Percentiles rank a stretch among this genome's conserved stretches.
phyloP scores from a whole-genome alignment of 768 basidiomycete species.

The Heimioporus sp. region DNA sequence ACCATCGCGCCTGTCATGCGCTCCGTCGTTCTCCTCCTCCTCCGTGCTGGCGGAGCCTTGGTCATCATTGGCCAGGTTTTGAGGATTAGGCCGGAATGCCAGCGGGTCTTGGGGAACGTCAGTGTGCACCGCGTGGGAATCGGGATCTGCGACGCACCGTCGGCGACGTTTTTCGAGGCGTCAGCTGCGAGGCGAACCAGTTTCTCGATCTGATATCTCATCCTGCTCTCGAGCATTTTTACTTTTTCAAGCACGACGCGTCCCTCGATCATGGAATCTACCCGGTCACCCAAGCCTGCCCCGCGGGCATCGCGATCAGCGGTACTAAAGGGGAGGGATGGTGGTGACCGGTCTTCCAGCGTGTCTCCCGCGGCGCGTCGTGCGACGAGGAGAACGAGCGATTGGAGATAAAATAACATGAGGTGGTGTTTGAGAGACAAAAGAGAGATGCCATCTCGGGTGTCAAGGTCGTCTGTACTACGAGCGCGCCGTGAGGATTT shows the following conservation, averaged over 20 bases:
- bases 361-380: conserved; percentile 68
- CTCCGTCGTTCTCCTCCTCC: conserved; percentile 25
- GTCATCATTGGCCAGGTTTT: conserved; percentile 55
- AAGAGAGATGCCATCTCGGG: conserved; percentile 83
- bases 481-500: conserved; percentile 12
- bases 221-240: conserved; percentile 76
- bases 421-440: conserved; percentile 85
- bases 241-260: conserved; percentile 88
- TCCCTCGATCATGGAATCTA: conserved; percentile 76
- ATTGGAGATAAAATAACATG: conserved; percentile 82
- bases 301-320: conserved; percentile 55
- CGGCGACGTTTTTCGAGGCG: conserved; percentile 41
- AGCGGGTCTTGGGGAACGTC: conserved; percentile 67
- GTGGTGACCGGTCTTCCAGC: conserved; percentile 48
- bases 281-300: conserved; percentile 63
- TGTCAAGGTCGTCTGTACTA: conserved; percentile 44
- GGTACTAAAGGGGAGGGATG: conserved; percentile 51
- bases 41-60: conserved; percentile 31
- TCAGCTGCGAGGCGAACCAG: conserved; percentile 77
- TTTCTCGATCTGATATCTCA: conserved; percentile 97
- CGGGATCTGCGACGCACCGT: conserved; percentile 48
- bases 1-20: conserved; percentile 36
- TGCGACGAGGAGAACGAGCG: conserved; percentile 71
- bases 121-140: not conserved
- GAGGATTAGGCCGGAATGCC: conserved; percentile 88